Conservation (phyloP, 2,329 filamentous ascomycete species). For the Tolypocladium cylindrosporum region DNA sequence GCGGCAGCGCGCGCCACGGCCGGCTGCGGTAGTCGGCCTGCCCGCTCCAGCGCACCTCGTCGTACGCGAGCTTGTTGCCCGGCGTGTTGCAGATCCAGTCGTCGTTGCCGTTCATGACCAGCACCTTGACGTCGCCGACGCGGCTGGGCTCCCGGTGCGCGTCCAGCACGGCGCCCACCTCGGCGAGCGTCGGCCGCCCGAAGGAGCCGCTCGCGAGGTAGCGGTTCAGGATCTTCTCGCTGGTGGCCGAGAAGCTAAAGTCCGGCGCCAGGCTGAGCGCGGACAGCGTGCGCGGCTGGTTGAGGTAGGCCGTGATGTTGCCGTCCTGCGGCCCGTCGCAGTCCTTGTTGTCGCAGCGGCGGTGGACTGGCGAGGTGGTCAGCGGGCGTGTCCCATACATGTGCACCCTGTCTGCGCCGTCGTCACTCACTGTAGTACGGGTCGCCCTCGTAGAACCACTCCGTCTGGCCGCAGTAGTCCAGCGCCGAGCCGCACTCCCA, state of each 20-base stretch:
- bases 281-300: neutral
- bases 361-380: neutral
- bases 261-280: neutral
- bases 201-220: neutral
- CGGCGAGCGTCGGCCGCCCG: neutral
- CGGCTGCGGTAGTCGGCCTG: conserved; percentile 28
- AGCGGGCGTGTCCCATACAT: no score
- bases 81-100: conserved; percentile 10
- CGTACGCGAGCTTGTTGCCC: conserved; percentile 23
- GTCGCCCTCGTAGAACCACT: neutral
- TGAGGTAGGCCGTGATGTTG: neutral
- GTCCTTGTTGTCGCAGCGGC: neutral
- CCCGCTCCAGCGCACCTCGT: conserved; percentile 29
- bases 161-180: conserved; percentile 1
- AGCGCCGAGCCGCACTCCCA: neutral
- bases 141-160: neutral
- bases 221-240: neutral
- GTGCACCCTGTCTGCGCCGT: no score
- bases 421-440: neutral
- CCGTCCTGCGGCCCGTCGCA: neutral
- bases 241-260: neutral
- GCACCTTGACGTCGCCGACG: neutral
- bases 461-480: neutral
- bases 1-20: conserved; percentile 3
- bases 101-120: conserved; percentile 5